These are phyloP conservation scores for Guyanaporus albipodus DNA, from an alignment of 768 basidiomycete species.

Conservation along the genomic window DNA sequence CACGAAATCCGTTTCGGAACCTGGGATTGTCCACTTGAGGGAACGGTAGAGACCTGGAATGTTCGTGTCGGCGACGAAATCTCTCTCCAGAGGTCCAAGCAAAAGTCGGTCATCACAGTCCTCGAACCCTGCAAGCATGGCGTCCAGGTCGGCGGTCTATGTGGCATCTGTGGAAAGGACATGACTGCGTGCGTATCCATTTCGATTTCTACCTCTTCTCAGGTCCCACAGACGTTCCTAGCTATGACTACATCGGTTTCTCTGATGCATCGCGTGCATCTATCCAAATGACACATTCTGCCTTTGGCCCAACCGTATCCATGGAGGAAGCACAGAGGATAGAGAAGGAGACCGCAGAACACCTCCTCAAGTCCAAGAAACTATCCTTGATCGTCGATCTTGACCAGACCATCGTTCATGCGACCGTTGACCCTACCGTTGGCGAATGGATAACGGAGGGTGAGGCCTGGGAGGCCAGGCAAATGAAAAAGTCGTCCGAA, in stretches of 20 bases:
- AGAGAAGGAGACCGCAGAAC: constrained; percentile 76
- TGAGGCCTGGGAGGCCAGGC: constrained; percentile 70
- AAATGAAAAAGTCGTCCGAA: constrained; percentile 39
- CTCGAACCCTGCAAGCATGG: constrained; percentile 96
- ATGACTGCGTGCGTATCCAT: constrained; percentile 69
- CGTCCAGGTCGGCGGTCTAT: constrained; percentile 87
- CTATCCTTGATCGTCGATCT: constrained; percentile 97
- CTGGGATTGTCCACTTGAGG: constrained; percentile 88
- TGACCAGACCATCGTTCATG: constrained; percentile 98
- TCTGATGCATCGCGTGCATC: constrained; percentile 82
- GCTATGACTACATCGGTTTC: constrained; percentile 84
- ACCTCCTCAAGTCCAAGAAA: constrained; percentile 69
- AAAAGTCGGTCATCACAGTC: constrained; percentile 59
- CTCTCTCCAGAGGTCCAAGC: constrained; percentile 52
- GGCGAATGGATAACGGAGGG: constrained; percentile 95
- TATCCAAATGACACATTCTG: constrained; percentile 93
- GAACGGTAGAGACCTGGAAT: constrained; percentile 69
- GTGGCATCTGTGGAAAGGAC: constrained; percentile 93
- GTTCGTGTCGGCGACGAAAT: constrained; percentile 63
- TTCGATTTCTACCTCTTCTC: constrained; percentile 1
- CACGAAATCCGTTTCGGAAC: constrained; percentile 78
- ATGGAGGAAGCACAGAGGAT: constrained; percentile 88
- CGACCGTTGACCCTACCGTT: constrained; percentile 97
- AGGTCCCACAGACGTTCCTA: constrained; percentile 23
- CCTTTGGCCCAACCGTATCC: constrained; percentile 87